These are phyloP conservation scores for Saprolegnia parasitica DNA, from an alignment of 352 stramenopile species.

Conservation along the genomic window DNA sequence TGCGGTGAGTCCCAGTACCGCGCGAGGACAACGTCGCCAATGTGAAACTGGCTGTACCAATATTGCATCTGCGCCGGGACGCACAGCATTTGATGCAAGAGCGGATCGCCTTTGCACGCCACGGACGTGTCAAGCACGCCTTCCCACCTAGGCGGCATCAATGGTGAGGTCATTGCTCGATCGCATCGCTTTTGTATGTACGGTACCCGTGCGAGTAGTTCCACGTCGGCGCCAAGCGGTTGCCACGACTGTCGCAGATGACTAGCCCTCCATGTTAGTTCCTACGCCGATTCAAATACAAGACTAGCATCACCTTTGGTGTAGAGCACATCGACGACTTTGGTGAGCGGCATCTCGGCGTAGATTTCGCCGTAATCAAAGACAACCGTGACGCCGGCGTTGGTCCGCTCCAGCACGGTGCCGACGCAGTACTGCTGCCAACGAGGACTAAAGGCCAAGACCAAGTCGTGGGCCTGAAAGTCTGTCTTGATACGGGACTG, in stretches of 20 bases:
- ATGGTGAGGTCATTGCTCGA: not conserved
- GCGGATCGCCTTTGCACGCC: not conserved
- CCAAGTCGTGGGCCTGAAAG: conserved; percentile 5
- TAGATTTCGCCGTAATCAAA: conserved; percentile 27
- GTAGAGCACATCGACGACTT: not conserved
- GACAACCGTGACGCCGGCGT: not conserved
- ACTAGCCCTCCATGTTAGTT: not conserved
- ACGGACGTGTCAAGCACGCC: not conserved
- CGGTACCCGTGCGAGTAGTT: conserved; percentile 11
- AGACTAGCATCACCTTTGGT: conserved; percentile 10
- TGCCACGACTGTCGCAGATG: conserved; percentile 1
- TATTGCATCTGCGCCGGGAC: not conserved
- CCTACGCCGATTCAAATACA: too few species aligned
- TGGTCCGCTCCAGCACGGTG: not conserved
- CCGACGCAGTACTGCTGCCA: conserved; percentile 19
- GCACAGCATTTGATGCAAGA: conserved; percentile 8
- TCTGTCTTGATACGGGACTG: not conserved
- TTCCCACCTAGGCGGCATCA: not conserved
- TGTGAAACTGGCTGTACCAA: not conserved
- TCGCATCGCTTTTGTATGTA: not conserved
- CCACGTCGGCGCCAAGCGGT: not conserved
- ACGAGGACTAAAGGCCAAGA: conserved; percentile 15
- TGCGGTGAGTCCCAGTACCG: not conserved
- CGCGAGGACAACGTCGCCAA: conserved; percentile 6
- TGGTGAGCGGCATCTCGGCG: not conserved